phyloP scores from a whole-genome alignment of 352 stramenopile genomes.

The Pythium apleroticum region DNA sequence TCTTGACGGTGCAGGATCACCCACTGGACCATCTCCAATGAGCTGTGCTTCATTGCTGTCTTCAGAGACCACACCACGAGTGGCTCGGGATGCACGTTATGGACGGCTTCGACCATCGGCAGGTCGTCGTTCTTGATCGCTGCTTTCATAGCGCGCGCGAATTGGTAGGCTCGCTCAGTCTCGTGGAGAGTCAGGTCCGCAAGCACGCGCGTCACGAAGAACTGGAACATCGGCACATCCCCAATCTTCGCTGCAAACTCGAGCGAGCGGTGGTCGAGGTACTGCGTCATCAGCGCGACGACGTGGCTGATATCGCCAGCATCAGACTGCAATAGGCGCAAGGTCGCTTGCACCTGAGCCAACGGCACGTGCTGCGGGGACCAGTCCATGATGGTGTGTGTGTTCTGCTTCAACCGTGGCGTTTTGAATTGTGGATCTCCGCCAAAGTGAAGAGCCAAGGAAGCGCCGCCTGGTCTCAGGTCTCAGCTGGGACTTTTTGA shows the following conservation, averaged over 20 bases:
- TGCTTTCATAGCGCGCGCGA: background rate
- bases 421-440: no score
- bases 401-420: background rate
- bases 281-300: background rate
- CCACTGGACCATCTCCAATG: slow-evolving; percentile 9
- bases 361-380: background rate
- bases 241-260: background rate
- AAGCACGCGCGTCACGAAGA: background rate
- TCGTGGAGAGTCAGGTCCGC: background rate
- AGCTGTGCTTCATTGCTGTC: background rate
- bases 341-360: background rate
- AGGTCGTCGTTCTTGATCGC: slow-evolving; percentile 15
- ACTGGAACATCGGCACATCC: background rate
- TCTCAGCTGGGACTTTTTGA: background rate
- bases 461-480: background rate
- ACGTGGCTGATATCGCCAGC: background rate
- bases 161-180: background rate
- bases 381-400: background rate
- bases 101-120: background rate
- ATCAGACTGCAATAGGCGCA: background rate
- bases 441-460: no score
- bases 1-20: slow-evolving; percentile 14
- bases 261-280: background rate
- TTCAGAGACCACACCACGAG: slow-evolving; percentile 1
- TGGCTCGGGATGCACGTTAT: background rate